These are phyloP conservation scores for Flagelloscypha sp. DNA, from an alignment of 768 basidiomycete species.

Conservation along the genomic window DNA sequence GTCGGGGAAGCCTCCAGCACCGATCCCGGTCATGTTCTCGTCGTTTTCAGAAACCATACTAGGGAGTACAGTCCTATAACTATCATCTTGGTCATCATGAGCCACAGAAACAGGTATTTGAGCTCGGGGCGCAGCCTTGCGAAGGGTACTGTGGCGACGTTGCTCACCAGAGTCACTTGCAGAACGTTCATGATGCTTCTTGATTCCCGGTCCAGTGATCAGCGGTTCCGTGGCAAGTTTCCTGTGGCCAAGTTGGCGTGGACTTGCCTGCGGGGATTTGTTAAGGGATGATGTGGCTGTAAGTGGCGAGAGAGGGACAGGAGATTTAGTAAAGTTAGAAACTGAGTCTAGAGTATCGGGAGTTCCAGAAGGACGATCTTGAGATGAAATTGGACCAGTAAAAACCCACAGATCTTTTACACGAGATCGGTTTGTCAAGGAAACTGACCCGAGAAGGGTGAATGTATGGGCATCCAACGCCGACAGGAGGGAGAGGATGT, in stretches of 20 bases:
- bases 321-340: too few species aligned
- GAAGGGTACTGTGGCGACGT: slow-evolving; percentile 39
- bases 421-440: slow-evolving; percentile 63
- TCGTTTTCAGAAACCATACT: slow-evolving; percentile 44
- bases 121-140: slow-evolving; percentile 57
- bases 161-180: too few species aligned
- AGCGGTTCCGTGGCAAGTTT: slow-evolving; percentile 6
- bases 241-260: slow-evolving; percentile 17
- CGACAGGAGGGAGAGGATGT: slow-evolving; percentile 59
- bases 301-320: slow-evolving; percentile 22
- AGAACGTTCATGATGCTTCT: too few species aligned
- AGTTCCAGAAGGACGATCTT: too few species aligned
- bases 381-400: slow-evolving; percentile 38
- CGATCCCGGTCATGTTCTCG: slow-evolving; percentile 64
- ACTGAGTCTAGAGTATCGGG: slow-evolving; percentile 19
- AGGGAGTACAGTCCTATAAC: slow-evolving; percentile 34
- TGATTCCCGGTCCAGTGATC: too few species aligned
- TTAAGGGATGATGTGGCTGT: slow-evolving; percentile 24
- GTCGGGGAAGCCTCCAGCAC: slow-evolving; percentile 18
- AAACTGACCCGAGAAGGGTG: slow-evolving; percentile 58
- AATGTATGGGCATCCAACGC: slow-evolving; percentile 65
- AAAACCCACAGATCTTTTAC: slow-evolving; percentile 78
- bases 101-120: slow-evolving; percentile 55
- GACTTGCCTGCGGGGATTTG: slow-evolving; percentile 14
- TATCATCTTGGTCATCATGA: slow-evolving; percentile 28